Evolutionary conservation across 1,284 basidiomycete species (phyloP).

Genomic region (Trichosporon coremiiforme): DNA sequence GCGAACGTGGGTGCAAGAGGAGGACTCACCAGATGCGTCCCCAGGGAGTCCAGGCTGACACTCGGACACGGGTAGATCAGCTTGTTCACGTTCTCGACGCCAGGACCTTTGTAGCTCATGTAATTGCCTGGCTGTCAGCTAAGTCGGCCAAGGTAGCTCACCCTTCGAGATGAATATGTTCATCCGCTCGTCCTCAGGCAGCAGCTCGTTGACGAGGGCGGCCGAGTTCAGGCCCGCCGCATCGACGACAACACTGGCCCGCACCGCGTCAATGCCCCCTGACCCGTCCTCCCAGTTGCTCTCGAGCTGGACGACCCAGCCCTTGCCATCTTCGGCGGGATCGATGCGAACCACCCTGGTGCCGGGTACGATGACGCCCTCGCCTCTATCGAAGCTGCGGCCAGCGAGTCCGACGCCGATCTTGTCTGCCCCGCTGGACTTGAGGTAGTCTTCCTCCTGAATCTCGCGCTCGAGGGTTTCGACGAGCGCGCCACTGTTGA

Average conservation of each 20-base stretch:
- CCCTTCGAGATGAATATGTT: constrained; percentile 74
- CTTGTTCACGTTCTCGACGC: constrained; percentile 65
- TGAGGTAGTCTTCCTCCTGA: constrained; percentile 46
- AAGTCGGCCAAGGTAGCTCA: constrained; percentile 29
- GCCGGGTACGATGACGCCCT: constrained; percentile 74
- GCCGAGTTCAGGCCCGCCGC: constrained; percentile 79
- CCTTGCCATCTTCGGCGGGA: constrained; percentile 51
- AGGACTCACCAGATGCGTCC: constrained; percentile 69
- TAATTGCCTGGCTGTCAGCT: constrained; percentile 65
- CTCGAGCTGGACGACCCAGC: constrained; percentile 67
- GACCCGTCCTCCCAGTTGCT: constrained; percentile 63
- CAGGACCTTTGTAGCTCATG: constrained; percentile 79
- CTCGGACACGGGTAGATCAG: constrained; percentile 89
- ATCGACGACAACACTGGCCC: constrained; percentile 84
- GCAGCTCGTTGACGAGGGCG: constrained; percentile 70
- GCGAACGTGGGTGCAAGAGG: constrained; percentile 18
- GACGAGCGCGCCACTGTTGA: constrained; percentile 83
- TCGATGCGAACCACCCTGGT: constrained; percentile 90
- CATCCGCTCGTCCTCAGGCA: constrained; percentile 62
- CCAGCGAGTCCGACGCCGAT: constrained; percentile 55
- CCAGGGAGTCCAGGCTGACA: constrained; percentile 66
- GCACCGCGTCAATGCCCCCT: constrained; percentile 65
- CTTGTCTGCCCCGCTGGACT: constrained; percentile 14
- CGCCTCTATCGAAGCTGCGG: constrained; percentile 36
- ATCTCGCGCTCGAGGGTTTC: constrained; percentile 78